phyloP scores from a whole-genome alignment of 1,284 basidiomycete species.

The Leccinum proximum region DNA sequence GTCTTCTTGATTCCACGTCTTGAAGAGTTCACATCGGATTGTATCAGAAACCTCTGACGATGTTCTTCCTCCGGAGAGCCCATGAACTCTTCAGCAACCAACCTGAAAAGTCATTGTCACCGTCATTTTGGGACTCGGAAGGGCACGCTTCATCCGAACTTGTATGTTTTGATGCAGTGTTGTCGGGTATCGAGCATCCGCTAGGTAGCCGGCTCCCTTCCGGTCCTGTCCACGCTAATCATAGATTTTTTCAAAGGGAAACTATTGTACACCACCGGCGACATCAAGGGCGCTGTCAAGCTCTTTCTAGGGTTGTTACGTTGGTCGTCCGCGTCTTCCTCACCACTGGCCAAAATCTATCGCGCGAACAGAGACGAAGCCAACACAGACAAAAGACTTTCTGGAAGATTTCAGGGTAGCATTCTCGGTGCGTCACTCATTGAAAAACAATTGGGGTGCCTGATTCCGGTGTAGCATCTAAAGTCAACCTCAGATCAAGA shows the following conservation, averaged over 20 bases:
- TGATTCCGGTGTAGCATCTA: constrained; percentile 53
- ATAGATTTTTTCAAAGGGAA: constrained; percentile 47
- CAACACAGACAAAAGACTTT: constrained; percentile 55
- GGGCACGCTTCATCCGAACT: constrained; percentile 38
- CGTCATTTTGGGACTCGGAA: constrained; percentile 76
- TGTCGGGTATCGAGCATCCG: constrained; percentile 74
- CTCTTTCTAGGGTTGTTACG: constrained; percentile 61
- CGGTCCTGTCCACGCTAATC: constrained; percentile 4
- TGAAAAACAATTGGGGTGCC: not conserved
- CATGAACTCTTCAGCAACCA: constrained; percentile 53
- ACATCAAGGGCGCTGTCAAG: constrained; percentile 63
- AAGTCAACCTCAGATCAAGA: constrained; percentile 47
- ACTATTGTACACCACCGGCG: constrained; percentile 73
- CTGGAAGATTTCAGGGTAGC: constrained; percentile 81
- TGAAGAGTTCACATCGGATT: constrained; percentile 4
- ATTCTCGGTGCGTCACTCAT: constrained; percentile 49
- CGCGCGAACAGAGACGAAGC: constrained; percentile 21
- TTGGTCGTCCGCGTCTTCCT: constrained; percentile 23
- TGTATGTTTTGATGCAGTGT: constrained; percentile 55
- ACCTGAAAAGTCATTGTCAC: constrained; percentile 58
- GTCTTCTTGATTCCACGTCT: constrained; percentile 5
- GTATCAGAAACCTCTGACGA: constrained; percentile 73
- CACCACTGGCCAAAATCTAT: constrained; percentile 16
- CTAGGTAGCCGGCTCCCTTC: constrained; percentile 39
- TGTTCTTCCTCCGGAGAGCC: constrained; percentile 71